Evolutionary conservation across 148 eudicot species (phyloP).

Genomic region (Fagopyrum homotropicum): DNA sequence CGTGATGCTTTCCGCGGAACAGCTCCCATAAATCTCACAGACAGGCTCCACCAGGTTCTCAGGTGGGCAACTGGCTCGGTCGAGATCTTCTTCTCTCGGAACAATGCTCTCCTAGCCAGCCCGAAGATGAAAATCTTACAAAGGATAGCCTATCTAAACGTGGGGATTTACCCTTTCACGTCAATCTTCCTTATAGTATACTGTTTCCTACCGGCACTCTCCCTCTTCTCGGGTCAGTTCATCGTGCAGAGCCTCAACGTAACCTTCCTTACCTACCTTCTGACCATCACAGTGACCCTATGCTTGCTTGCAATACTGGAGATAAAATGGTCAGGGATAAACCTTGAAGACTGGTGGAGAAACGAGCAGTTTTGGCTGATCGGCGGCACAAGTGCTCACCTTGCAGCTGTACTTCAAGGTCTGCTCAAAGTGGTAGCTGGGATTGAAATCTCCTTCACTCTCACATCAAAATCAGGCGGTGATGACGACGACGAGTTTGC

Average conservation of each 20-base stretch:
- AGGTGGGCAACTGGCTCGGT: slow-evolving; percentile 98
- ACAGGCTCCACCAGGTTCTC: slow-evolving; percentile 90
- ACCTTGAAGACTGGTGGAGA: slow-evolving; percentile 92
- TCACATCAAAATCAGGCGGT: slow-evolving; percentile 67
- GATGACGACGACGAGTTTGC: slow-evolving; percentile 85
- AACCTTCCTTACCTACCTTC: slow-evolving; percentile 69
- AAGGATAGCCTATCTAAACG: slow-evolving; percentile 77
- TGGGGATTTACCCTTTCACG: slow-evolving; percentile 92
- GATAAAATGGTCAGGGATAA: slow-evolving; percentile 89
- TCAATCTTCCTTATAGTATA: slow-evolving; percentile 83
- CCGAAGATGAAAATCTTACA: slow-evolving; percentile 65
- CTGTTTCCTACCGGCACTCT: slow-evolving; percentile 90
- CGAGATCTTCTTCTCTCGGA: slow-evolving; percentile 90
- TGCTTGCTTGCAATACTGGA: slow-evolving; percentile 70
- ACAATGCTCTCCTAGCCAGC: slow-evolving; percentile 78
- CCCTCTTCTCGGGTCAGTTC: slow-evolving; percentile 88
- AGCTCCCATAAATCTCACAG: slow-evolving; percentile 90
- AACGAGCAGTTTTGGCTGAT: slow-evolving; percentile 96
- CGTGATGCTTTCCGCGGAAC: slow-evolving; percentile 93
- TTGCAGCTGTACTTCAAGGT: slow-evolving; percentile 91
- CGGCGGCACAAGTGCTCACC: slow-evolving; percentile 93
- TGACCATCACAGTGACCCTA: slow-evolving; percentile 62
- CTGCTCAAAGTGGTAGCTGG: slow-evolving; percentile 81
- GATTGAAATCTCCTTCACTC: slow-evolving; percentile 77
- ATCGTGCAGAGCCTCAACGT: slow-evolving; percentile 68